Conservation (phyloP, 176 grass and related monocot genomes). For the Oryza glaberrima region DNA sequence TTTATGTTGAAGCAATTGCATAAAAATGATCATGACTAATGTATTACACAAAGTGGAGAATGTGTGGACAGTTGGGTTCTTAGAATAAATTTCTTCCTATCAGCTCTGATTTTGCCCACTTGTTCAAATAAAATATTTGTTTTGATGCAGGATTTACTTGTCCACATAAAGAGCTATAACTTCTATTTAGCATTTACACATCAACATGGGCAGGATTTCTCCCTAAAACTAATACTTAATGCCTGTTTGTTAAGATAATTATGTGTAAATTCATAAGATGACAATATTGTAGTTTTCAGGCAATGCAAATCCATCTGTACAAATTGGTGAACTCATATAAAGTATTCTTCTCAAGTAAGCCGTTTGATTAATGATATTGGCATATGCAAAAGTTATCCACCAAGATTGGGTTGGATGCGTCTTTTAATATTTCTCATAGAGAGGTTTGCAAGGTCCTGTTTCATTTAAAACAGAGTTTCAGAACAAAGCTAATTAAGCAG, state of each 20-base stretch:
- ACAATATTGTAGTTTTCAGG: neutral
- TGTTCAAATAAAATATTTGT: neutral
- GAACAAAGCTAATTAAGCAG: constrained; percentile 8
- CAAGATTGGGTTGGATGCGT: neutral
- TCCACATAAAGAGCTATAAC: neutral
- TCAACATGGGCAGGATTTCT: neutral
- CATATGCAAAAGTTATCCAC: neutral
- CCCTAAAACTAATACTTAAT: neutral
- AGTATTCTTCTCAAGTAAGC: neutral
- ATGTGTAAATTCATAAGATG: neutral
- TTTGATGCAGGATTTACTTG: neutral
- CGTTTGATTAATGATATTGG: neutral
- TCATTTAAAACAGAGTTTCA: neutral
- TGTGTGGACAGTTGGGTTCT: too few species aligned
- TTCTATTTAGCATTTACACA: neutral
- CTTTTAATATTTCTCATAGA: neutral
- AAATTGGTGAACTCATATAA: neutral
- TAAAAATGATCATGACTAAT: too few species aligned
- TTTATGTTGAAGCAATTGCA: neutral
- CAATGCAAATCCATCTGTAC: neutral
- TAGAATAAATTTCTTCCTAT: neutral
- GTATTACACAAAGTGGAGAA: too few species aligned
- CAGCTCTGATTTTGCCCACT: constrained; percentile 3
- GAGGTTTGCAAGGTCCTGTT: neutral
- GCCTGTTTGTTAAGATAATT: constrained; percentile 4